phyloP scores from a whole-genome alignment of 805 yeast genomes.

The Cephaloascus albidus region DNA sequence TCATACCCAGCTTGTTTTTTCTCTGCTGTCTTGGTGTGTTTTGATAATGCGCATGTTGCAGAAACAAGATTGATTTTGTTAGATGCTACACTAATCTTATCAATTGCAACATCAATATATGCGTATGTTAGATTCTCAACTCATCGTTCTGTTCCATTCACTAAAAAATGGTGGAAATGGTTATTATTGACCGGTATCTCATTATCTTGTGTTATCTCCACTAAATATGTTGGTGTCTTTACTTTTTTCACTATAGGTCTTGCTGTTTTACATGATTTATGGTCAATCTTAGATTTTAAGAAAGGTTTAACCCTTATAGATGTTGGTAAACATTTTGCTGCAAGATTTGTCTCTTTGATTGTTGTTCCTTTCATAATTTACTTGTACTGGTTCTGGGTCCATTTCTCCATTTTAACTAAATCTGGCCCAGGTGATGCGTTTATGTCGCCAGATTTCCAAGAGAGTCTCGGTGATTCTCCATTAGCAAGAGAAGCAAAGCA shows the following conservation, averaged over 20 bases:
- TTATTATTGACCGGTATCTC: constrained; percentile 73
- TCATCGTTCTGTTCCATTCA: constrained; percentile 58
- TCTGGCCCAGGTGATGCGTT: constrained; percentile 96
- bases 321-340: constrained; percentile 60
- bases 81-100: constrained; percentile 80
- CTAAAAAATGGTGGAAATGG: constrained; percentile 82
- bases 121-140: constrained; percentile 70
- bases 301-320: constrained; percentile 52
- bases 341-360: constrained; percentile 64
- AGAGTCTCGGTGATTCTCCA: constrained; percentile 77
- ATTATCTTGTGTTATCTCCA: constrained; percentile 85
- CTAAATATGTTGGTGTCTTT: constrained; percentile 93
- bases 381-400: constrained; percentile 85
- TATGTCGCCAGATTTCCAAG: constrained; percentile 95
- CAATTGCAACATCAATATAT: constrained; percentile 75
- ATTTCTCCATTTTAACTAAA: constrained; percentile 67
- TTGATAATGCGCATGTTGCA: constrained; percentile 84
- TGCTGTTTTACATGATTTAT: constrained; percentile 78
- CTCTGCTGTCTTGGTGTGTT: constrained; percentile 65
- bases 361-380: constrained; percentile 76
- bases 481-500: constrained; percentile 61
- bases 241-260: constrained; percentile 82
- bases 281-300: constrained; percentile 73
- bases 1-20: constrained; percentile 72
- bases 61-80: constrained; percentile 86